Conservation (phyloP, 495 filamentous ascomycete genomes). For the Talaromyces thailandensis region DNA sequence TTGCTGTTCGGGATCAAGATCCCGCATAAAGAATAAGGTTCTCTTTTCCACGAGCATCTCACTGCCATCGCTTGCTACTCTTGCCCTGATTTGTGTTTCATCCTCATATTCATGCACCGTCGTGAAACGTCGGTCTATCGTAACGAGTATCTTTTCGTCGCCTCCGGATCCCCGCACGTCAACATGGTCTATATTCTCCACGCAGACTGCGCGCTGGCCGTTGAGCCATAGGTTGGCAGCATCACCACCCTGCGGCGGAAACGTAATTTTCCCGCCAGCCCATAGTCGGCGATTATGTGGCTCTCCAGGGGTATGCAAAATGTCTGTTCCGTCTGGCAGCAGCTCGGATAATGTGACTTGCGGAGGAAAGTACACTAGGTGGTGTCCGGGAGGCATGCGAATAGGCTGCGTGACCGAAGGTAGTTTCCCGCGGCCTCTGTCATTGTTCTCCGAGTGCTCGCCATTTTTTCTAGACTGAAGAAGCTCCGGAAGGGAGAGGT, state of each 20-base stretch:
- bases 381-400: conserved; percentile 41
- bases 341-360: conserved; percentile 46
- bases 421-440: conserved; percentile 14
- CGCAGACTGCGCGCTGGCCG: conserved; percentile 44
- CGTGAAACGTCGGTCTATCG: conserved; percentile 43
- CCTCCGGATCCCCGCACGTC: conserved; percentile 43
- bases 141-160: conserved; percentile 52
- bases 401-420: conserved; percentile 26
- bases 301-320: conserved; percentile 53
- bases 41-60: conserved; percentile 41
- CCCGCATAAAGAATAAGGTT: conserved; percentile 54
- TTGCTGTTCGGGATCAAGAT: conserved; percentile 14
- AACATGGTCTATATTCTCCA: conserved; percentile 57
- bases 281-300: conserved; percentile 68
- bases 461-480: conserved; percentile 23
- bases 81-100: conserved; percentile 23
- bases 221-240: conserved; percentile 29
- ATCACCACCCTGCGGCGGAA: conserved; percentile 8
- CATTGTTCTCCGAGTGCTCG: neutral
- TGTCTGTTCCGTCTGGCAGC: conserved; percentile 67
- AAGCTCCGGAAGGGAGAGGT: conserved; percentile 51
- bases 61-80: conserved; percentile 36
- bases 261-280: conserved; percentile 55
- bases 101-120: conserved; percentile 25
- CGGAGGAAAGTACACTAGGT: conserved; percentile 67